Evolutionary conservation across 371 early-diverging fungal genomes (phyloP).

Genomic region (Umbelopsis sp.): DNA sequence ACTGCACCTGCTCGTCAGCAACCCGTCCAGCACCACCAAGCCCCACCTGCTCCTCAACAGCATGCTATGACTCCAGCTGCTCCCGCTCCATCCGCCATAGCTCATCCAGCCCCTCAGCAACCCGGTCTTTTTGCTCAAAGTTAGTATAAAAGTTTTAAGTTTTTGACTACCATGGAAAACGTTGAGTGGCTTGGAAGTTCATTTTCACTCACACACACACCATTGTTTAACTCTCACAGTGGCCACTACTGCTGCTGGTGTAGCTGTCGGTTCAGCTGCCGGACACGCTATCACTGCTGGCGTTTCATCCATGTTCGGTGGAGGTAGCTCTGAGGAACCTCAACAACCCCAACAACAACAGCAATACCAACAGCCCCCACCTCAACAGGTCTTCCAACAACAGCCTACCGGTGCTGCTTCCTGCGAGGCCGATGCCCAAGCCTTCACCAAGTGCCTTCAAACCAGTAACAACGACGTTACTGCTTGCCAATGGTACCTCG

Average conservation of each 20-base stretch:
- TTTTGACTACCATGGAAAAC: neutral
- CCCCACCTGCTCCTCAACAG: slow-evolving; percentile 42
- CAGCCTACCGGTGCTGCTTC: slow-evolving; percentile 17
- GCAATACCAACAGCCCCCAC: slow-evolving; percentile 10
- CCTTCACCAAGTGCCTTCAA: slow-evolving; percentile 81
- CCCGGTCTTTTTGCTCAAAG: slow-evolving; percentile 81
- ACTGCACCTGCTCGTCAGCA: slow-evolving; percentile 75
- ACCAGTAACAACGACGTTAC: slow-evolving; percentile 67
- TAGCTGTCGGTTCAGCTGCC: slow-evolving; percentile 77
- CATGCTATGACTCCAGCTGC: slow-evolving; percentile 43
- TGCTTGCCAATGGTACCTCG: slow-evolving; percentile 80
- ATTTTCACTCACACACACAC: neutral
- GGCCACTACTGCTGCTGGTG: slow-evolving; percentile 85
- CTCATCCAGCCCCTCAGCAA: slow-evolving; percentile 55
- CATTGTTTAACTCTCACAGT: slow-evolving; percentile 30
- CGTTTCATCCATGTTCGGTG: slow-evolving; percentile 63
- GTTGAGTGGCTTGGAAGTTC: neutral
- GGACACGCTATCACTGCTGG: slow-evolving; percentile 67
- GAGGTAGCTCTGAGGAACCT: slow-evolving; percentile 40
- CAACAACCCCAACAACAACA: slow-evolving; percentile 23
- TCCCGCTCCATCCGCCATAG: slow-evolving; percentile 44
- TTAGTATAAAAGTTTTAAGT: slow-evolving; percentile 23
- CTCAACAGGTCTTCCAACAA: slow-evolving; percentile 21
- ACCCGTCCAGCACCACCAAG: slow-evolving; percentile 57
- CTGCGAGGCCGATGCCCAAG: slow-evolving; percentile 78